Percentiles rank a stretch among this genome's conserved stretches.
phyloP scores from a whole-genome alignment of 106 monocot genomes.

The Triglochin maritima region DNA sequence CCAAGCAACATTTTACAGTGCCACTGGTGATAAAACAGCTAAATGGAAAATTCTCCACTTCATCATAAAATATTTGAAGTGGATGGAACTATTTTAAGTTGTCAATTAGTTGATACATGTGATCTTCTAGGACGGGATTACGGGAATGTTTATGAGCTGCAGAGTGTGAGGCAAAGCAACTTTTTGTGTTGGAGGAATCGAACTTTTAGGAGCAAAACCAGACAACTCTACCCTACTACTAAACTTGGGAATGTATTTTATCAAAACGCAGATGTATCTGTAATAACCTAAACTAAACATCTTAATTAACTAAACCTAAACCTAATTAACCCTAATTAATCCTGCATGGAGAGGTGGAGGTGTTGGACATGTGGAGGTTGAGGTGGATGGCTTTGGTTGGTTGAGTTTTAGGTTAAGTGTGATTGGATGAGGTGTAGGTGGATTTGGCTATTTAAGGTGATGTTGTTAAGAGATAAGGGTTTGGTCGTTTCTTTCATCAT shows the following conservation, averaged over 20 bases:
- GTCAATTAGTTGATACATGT: neutral
- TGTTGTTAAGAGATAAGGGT: too few relatives aligned
- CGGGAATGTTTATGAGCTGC: neutral
- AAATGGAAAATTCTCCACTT: slow-evolving; percentile 8
- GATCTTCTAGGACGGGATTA: neutral
- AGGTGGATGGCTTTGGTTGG: too few relatives aligned
- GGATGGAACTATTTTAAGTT: neutral
- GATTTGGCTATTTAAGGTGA: too few relatives aligned
- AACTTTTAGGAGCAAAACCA: neutral
- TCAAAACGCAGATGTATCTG: neutral
- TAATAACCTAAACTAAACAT: neutral
- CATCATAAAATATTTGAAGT: neutral
- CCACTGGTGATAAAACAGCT: neutral
- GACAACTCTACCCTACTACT: neutral
- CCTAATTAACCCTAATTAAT: neutral
- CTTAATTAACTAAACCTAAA: neutral
- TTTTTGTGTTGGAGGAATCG: slow-evolving; percentile 5
- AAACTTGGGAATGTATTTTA: neutral
- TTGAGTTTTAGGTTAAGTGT: too few relatives aligned
- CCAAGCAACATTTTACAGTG: neutral
- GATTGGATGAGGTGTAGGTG: too few relatives aligned
- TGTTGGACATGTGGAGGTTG: too few relatives aligned
- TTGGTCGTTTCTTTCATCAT: too few relatives aligned
- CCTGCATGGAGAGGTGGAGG: neutral
- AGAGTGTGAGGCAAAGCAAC: neutral